Conservation (phyloP, 768 basidiomycete species). For the Naematelia encephala region DNA sequence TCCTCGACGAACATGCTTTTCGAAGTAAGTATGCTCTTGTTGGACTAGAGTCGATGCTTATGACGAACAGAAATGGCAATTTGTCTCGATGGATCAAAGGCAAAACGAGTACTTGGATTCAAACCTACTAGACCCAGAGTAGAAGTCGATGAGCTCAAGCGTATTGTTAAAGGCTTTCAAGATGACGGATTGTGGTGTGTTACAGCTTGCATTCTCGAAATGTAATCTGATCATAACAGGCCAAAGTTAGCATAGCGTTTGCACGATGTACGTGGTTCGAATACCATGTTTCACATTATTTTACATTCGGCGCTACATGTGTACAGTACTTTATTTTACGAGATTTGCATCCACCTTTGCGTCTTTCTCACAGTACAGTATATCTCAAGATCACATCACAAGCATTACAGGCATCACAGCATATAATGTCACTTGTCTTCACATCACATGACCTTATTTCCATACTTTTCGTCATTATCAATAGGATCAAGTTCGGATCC, state of each 20-base stretch:
- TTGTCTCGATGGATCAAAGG: conserved; percentile 43
- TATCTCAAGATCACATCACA: no score
- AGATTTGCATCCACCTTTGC: no score
- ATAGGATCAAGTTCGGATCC: conserved; percentile 29
- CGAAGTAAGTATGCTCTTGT: conserved; percentile 27
- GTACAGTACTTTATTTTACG: no score
- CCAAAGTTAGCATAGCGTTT: neutral
- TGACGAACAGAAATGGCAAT: conserved; percentile 38
- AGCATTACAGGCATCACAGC: no score
- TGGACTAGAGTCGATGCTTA: neutral
- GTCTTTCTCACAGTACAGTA: no score
- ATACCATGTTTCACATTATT: neutral
- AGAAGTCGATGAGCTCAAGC: conserved; percentile 31
- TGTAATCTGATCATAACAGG: neutral
- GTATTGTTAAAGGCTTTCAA: conserved; percentile 40
- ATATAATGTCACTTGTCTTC: no score
- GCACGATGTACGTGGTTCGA: no score
- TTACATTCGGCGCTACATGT: neutral
- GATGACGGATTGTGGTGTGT: conserved; percentile 43
- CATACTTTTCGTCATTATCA: conserved; percentile 36
- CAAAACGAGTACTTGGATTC: conserved; percentile 32
- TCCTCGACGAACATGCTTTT: conserved; percentile 46
- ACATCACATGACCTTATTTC: conserved; percentile 14
- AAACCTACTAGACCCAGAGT: conserved; percentile 31
- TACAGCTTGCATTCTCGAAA: neutral